Evolutionary conservation across 2,329 filamentous ascomycete species (phyloP).

Genomic region (Phaeosphaeriaceae sp.): DNA sequence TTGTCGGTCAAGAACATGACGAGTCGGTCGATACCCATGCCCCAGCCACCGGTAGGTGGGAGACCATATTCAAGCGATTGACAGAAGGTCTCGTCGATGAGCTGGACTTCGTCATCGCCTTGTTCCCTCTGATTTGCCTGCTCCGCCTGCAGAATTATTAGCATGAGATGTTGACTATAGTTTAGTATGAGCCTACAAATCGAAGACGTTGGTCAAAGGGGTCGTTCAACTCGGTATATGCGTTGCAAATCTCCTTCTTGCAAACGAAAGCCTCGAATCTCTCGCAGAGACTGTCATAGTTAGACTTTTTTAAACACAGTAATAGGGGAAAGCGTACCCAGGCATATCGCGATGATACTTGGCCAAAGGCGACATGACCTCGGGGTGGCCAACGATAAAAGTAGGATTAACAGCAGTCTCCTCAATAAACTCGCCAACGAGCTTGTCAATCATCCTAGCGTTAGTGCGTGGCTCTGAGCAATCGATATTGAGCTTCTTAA

Average conservation of each 20-base stretch:
- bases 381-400: slow-evolving; percentile 82
- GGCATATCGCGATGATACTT: slow-evolving; percentile 86
- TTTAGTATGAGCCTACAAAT: slow-evolving; percentile 62
- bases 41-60: slow-evolving; percentile 91
- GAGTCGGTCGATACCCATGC: slow-evolving; percentile 92
- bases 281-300: slow-evolving; percentile 71
- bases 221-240: slow-evolving; percentile 97
- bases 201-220: slow-evolving; percentile 83
- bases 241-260: slow-evolving; percentile 97
- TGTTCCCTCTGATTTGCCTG: slow-evolving; percentile 91
- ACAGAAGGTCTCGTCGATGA: slow-evolving; percentile 95
- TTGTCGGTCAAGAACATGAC: slow-evolving; percentile 97
- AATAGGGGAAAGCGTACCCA: slow-evolving; percentile 53
- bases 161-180: neutral
- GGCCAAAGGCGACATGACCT: slow-evolving; percentile 93
- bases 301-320: neutral
- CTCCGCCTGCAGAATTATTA: slow-evolving; percentile 63
- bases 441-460: slow-evolving; percentile 93
- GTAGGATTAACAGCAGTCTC: slow-evolving; percentile 92
- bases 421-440: slow-evolving; percentile 92
- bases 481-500: slow-evolving; percentile 89
- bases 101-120: slow-evolving; percentile 95
- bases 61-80: slow-evolving; percentile 87
- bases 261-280: slow-evolving; percentile 97
- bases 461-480: slow-evolving; percentile 92